phyloP scores from a whole-genome alignment of 2,329 filamentous ascomycete species.

The Diaporthe ampelina region DNA sequence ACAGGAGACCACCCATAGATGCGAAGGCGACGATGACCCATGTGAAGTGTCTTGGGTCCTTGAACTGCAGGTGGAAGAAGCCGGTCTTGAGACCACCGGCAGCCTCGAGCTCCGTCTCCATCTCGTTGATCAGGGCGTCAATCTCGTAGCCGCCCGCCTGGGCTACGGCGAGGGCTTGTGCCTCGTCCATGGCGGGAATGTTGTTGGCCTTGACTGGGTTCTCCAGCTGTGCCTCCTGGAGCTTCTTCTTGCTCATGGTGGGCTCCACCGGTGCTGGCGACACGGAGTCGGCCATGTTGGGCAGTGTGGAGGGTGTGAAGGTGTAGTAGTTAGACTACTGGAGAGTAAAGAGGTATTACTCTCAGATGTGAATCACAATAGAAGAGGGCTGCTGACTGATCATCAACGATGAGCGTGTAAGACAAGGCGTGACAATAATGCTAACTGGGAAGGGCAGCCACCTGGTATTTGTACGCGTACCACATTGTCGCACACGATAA shows the following conservation, averaged over 20 bases:
- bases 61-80: slow-evolving; percentile 70
- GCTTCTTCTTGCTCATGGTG: slow-evolving; percentile 39
- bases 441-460: neutral
- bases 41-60: slow-evolving; percentile 75
- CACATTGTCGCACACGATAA: slow-evolving; percentile 9
- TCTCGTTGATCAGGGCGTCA: slow-evolving; percentile 56
- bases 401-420: slow-evolving; percentile 20
- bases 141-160: slow-evolving; percentile 53
- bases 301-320: neutral
- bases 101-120: slow-evolving; percentile 57
- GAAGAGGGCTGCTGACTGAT: neutral
- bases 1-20: slow-evolving; percentile 81
- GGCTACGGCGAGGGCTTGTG: slow-evolving; percentile 54
- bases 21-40: slow-evolving; percentile 78
- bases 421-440: neutral
- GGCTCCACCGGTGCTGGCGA: slow-evolving; percentile 38
- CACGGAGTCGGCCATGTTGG: slow-evolving; percentile 38
- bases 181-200: slow-evolving; percentile 46
- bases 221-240: slow-evolving; percentile 45
- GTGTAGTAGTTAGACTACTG: neutral
- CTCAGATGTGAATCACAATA: neutral
- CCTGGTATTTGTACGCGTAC: slow-evolving; percentile 26
- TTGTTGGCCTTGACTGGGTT: slow-evolving; percentile 42
- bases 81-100: slow-evolving; percentile 49
- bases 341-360: neutral